A percentile compares a stretch with the other conserved stretches of the same genome.
Conservation (phyloP, 2,329 filamentous ascomycete species). For the Scedosporium apiospermum region DNA sequence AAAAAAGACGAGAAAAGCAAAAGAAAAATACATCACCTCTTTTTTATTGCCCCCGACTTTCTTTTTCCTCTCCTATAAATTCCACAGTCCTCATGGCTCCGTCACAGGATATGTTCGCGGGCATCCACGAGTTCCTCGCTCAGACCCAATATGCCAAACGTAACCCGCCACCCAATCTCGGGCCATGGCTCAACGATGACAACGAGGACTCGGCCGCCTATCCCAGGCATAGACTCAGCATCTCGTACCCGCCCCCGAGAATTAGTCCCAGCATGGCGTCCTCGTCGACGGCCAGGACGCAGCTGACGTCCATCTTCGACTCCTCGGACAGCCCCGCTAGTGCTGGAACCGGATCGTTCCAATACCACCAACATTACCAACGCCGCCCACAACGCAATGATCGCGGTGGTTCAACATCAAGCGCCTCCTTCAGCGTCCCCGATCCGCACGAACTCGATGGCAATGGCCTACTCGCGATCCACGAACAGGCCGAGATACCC, state of each 20-base stretch:
- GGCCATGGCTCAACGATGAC: neutral
- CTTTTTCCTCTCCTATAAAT: neutral
- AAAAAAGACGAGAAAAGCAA: no score
- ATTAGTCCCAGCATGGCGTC: neutral
- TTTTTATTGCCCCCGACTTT: neutral
- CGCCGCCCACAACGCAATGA: neutral
- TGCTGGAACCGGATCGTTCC: neutral
- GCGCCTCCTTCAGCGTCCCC: neutral
- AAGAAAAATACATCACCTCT: no score
- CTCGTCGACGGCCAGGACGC: neutral
- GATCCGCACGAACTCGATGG: neutral
- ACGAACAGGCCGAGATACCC: neutral
- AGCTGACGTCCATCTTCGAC: slow-evolving; percentile 1
- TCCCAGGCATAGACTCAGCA: no score
- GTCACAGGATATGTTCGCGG: neutral
- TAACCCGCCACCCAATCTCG: neutral
- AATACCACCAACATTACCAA: neutral
- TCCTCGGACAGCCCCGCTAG: neutral
- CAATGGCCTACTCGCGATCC: neutral
- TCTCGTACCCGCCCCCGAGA: neutral
- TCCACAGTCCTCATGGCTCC: neutral
- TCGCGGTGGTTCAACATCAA: neutral
- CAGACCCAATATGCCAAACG: neutral
- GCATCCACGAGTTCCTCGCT: neutral
- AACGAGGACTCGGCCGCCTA: slow-evolving; percentile 15